Conservation (phyloP, 768 basidiomycete genomes). For the Auricularia sp. region DNA sequence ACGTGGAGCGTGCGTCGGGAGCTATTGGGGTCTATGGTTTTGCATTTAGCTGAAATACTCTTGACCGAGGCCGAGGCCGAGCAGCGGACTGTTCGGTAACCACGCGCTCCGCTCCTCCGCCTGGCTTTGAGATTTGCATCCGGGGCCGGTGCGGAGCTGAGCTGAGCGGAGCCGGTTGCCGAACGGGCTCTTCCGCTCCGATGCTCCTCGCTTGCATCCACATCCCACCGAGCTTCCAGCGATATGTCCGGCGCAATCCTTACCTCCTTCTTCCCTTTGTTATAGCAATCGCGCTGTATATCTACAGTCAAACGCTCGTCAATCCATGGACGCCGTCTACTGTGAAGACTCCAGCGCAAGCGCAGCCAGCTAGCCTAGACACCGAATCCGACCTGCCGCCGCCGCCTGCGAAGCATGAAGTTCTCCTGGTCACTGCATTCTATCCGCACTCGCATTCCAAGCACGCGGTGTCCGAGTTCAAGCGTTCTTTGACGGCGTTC, state of each 20-base stretch:
- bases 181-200: no score
- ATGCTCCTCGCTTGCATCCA: not conserved
- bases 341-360: not conserved
- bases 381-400: not conserved
- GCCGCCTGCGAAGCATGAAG: not conserved
- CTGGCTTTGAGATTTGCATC: no score
- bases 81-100: no score
- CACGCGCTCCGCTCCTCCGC: no score
- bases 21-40: no score
- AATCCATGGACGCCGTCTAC: not conserved
- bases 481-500: constrained; percentile 33
- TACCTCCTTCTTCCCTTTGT: not conserved
- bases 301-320: not conserved
- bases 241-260: not conserved
- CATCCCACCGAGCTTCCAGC: not conserved
- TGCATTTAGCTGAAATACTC: no score
- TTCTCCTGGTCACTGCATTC: constrained; percentile 46
- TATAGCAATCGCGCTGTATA: not conserved
- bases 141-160: no score
- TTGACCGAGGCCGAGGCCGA: no score
- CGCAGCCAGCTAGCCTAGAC: no score
- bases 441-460: constrained; percentile 42
- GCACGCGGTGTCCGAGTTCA: constrained; percentile 35
- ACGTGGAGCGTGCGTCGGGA: no score
- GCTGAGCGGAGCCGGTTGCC: no score